phyloP scores from a whole-genome alignment of 495 filamentous ascomycete genomes.

The Mycothermus thermophilus region DNA sequence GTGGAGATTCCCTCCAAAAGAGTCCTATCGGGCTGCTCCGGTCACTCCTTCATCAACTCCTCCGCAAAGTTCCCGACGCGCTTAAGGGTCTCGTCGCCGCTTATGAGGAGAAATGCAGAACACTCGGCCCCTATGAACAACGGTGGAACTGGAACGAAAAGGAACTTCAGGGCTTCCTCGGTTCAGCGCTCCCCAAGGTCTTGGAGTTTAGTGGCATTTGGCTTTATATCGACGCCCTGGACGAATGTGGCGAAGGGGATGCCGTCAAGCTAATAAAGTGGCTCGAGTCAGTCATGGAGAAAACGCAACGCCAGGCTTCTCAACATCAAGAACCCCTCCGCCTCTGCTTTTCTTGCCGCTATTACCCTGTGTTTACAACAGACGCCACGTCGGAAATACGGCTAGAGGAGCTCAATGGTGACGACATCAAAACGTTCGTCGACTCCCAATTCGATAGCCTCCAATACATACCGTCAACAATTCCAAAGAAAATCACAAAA shows the following conservation, averaged over 20 bases:
- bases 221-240: slow-evolving; percentile 22
- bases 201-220: slow-evolving; percentile 6
- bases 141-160: slow-evolving; percentile 19
- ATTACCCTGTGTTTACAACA: slow-evolving; percentile 18
- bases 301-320: not conserved
- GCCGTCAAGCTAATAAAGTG: slow-evolving; percentile 12
- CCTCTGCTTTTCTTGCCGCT: slow-evolving; percentile 28
- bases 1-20: slow-evolving; percentile 21
- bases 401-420: slow-evolving; percentile 16
- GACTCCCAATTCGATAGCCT: slow-evolving; percentile 2
- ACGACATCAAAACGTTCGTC: slow-evolving; percentile 21
- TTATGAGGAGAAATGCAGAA: slow-evolving; percentile 6
- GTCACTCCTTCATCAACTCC: slow-evolving; percentile 23
- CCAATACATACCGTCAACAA: slow-evolving; percentile 3
- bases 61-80: slow-evolving; percentile 8
- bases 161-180: slow-evolving; percentile 6
- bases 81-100: slow-evolving; percentile 9
- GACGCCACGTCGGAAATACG: slow-evolving; percentile 14
- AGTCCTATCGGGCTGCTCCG: slow-evolving; percentile 21
- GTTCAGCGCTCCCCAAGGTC: slow-evolving; percentile 6
- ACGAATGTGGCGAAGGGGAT: slow-evolving; percentile 20
- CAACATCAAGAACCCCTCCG: slow-evolving; percentile 4
- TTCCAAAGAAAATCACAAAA: slow-evolving; percentile 14
- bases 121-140: slow-evolving; percentile 6
- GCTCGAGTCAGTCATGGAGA: slow-evolving; percentile 11